Conservation (phyloP, 352 stramenopile species). For the Globisporangium recalcitrans region DNA sequence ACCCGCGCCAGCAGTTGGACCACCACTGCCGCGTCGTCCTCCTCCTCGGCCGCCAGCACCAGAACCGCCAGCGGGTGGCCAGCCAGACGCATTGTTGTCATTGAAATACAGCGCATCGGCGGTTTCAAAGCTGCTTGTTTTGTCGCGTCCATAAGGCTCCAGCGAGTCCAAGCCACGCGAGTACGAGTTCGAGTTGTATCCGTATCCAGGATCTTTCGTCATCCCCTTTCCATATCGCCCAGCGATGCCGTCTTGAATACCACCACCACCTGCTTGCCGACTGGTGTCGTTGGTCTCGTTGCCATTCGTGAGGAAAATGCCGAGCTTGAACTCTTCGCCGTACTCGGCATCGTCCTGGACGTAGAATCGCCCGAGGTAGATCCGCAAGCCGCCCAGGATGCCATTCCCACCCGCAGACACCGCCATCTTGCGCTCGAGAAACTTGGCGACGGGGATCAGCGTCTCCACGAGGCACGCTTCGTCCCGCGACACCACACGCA, state of each 20-base stretch:
- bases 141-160: constrained; percentile 20
- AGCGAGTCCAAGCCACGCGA: constrained; percentile 22
- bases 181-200: constrained; percentile 26
- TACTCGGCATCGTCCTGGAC: constrained; percentile 56
- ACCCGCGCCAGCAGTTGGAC: background rate
- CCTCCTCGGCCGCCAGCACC: background rate
- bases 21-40: background rate
- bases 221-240: constrained; percentile 3
- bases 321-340: constrained; percentile 75
- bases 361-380: constrained; percentile 75
- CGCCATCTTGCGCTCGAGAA: constrained; percentile 52
- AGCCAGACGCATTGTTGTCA: constrained; percentile 26
- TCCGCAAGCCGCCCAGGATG: constrained; percentile 57
- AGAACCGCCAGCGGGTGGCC: constrained; percentile 18
- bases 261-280: background rate
- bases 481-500: constrained; percentile 64
- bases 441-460: constrained; percentile 56
- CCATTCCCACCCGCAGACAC: constrained; percentile 31
- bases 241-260: background rate
- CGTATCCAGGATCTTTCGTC: constrained; percentile 25
- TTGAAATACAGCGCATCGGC: constrained; percentile 25
- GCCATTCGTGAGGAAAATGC: constrained; percentile 54
- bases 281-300: constrained; percentile 12
- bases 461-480: constrained; percentile 47
- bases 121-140: constrained; percentile 25